These are phyloP conservation scores for Fusarium zealandicum DNA, from an alignment of 2,329 filamentous ascomycete genomes.

Conservation along the genomic window DNA sequence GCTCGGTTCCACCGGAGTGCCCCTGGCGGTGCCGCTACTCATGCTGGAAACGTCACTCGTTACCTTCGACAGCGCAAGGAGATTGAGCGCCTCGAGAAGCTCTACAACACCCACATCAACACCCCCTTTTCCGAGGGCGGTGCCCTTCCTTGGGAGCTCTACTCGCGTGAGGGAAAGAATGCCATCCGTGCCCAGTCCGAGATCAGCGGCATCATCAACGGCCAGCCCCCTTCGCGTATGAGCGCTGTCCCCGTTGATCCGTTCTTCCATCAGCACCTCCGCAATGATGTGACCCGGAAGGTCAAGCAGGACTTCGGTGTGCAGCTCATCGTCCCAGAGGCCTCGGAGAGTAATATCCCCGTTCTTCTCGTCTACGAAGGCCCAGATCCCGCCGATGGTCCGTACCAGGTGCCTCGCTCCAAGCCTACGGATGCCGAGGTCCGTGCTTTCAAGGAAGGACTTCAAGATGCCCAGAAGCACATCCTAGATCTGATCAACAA, in stretches of 20 bases:
- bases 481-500: conserved; percentile 65
- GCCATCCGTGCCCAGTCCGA: conserved; percentile 77
- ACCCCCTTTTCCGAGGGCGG: conserved; percentile 74
- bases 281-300: conserved; percentile 66
- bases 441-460: conserved; percentile 60
- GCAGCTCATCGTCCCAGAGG: conserved; percentile 74
- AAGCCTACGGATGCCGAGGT: conserved; percentile 60
- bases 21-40: conserved; percentile 73
- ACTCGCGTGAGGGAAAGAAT: conserved; percentile 86
- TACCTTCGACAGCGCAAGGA: conserved; percentile 86
- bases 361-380: conserved; percentile 80
- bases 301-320: conserved; percentile 76
- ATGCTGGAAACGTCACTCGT: conserved; percentile 85
- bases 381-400: conserved; percentile 53
- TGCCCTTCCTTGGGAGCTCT: conserved; percentile 84
- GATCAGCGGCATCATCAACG: conserved; percentile 75
- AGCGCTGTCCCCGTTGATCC: conserved; percentile 72
- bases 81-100: conserved; percentile 80
- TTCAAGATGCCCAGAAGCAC: conserved; percentile 64
- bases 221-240: conserved; percentile 77
- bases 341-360: conserved; percentile 64
- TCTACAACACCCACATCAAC: conserved; percentile 87
- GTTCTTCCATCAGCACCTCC: conserved; percentile 79
- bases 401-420: conserved; percentile 63
- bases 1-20: conserved; percentile 79